Base-by-base conservation (phyloP, 495 filamentous ascomycete genomes). In the Penicillium maclennaniae region DNA sequence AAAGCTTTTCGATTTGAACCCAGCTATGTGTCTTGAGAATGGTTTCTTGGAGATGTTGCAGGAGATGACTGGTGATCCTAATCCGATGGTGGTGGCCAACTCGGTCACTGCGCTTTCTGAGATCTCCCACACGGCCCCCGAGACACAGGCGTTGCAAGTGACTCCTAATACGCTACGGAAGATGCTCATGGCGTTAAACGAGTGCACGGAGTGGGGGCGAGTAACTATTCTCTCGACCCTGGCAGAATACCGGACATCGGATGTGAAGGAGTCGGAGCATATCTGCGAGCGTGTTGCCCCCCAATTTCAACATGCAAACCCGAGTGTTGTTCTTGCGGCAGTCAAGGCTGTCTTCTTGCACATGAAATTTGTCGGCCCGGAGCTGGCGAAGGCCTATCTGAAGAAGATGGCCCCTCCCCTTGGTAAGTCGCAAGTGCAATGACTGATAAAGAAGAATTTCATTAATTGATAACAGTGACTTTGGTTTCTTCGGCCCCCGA, bases 201-300 rank as follows among this genome's bases (percentile, higher is more conserved):
- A 99, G 70, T 99, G 93, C 66, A 97, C 95, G 10, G 93, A 99
- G 73, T 99, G 93, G 93, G 93, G 93, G n/a, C 78, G 93, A 45
- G 90, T 97, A 15, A 97, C 92, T 6, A 96, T 99, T 51, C 76
- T 99, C 41, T 84, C 85, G 15, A 95, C 91, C 0, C 73, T 99
- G 34, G 89, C 95, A 3, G 88, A 96, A 49, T 96, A 97, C 63
- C 85, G 84, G 47, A 84, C 92, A 0, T 64, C 75, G 15, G 93
- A 97, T 66, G 81, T 92, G 40, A 96, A 95, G 71, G 93, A 99
- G 70, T 89, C 92, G 45, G 93, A 99, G 70, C 95, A 99, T 66
- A 97, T 99, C 45, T 99, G 93, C 70, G 93, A 99, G 73, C 76
- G 93, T 58, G 91, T 97, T 10, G 82, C 90, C 34, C 93, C 93